Evolutionary conservation across 768 basidiomycete genomes (phyloP), one percentile per base, ranked within the genome.

Genomic region (Boletus bicolor): DNA sequence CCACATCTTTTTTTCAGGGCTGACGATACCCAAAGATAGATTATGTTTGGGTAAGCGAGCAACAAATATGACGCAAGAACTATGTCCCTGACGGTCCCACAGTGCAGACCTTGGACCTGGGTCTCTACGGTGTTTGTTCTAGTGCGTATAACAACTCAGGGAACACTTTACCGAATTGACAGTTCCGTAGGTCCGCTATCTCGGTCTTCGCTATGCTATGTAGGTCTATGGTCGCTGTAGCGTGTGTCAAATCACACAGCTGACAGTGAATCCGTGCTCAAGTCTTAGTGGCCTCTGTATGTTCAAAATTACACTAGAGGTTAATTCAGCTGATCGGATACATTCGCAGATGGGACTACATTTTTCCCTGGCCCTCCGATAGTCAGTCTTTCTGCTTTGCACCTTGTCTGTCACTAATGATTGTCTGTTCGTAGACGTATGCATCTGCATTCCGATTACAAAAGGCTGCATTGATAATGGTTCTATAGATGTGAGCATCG

Each of bases 31-130:
- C 9, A 7, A 48, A 62, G 61, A 12, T 62, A 44, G 24, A 60
- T 3, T 57, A 57, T 42, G 14, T 62, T 44, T 60, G 61, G 61
- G 60, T 61, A 10, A 30, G 56, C 6, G 6, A 42, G 7, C 26
- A 19, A 19, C 8, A 30, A 24, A 5, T 4, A 19, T 19, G 2
- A 24, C 21, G 17, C 35, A 7, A 4, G 28, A 2, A 19, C 15
- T 1, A 8, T 1, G n/a, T 21, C 28, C 28, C 5, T 1, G n/a
- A 55, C 5, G 7, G 9, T 19, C 7, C 4, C 2, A 5, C n/a
- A 61, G 60, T 2, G 24, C 10, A 50, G 32, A 28, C n/a, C 14
- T 0, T 61, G 60, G 60, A 61, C 60, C 39, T 53, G 34, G 43
- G 51, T 56, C 15, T 61, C 60, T 5, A 38, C 51, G 10, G 7